Evolutionary conservation across 129 eudicot genomes (phyloP).

Genomic region (Sambucus nigra): DNA sequence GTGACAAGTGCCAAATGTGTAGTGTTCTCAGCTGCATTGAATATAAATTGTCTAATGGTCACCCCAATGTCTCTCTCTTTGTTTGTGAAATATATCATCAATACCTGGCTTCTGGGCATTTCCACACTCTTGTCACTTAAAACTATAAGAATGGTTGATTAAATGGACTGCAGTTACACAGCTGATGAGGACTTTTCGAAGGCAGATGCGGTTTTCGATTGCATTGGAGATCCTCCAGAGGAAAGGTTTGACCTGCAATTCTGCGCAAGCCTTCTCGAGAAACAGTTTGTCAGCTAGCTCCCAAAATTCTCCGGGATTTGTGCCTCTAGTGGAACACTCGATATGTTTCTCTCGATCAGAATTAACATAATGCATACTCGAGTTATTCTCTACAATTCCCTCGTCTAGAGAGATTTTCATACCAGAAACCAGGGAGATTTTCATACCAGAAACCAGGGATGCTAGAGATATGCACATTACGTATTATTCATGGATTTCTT

Average conservation of each 20-base stretch:
- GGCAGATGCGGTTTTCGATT: slow-evolving; percentile 98
- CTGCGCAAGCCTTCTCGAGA: slow-evolving; percentile 74
- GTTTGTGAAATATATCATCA: too few relatives aligned
- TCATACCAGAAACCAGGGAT: too few relatives aligned
- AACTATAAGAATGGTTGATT: neutral
- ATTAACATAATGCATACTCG: neutral
- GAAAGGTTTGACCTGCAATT: slow-evolving; percentile 82
- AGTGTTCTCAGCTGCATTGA: too few relatives aligned
- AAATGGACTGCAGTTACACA: slow-evolving; percentile 56
- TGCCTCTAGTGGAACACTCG: neutral
- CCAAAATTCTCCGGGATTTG: neutral
- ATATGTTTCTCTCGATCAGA: neutral
- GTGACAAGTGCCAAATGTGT: too few relatives aligned
- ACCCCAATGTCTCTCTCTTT: too few relatives aligned
- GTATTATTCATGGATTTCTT: too few relatives aligned
- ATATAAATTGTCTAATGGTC: too few relatives aligned
- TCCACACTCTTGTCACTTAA: neutral
- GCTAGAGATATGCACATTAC: too few relatives aligned
- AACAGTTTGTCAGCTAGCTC: slow-evolving; percentile 44
- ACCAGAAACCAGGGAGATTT: neutral
- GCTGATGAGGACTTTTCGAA: slow-evolving; percentile 84
- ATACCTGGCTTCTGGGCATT: neutral
- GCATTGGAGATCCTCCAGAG: slow-evolving; percentile 98
- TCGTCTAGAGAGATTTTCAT: neutral
- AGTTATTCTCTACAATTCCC: neutral